Conservation (phyloP, 2,329 filamentous ascomycete genomes). For the Cryphonectria nitschkei region DNA sequence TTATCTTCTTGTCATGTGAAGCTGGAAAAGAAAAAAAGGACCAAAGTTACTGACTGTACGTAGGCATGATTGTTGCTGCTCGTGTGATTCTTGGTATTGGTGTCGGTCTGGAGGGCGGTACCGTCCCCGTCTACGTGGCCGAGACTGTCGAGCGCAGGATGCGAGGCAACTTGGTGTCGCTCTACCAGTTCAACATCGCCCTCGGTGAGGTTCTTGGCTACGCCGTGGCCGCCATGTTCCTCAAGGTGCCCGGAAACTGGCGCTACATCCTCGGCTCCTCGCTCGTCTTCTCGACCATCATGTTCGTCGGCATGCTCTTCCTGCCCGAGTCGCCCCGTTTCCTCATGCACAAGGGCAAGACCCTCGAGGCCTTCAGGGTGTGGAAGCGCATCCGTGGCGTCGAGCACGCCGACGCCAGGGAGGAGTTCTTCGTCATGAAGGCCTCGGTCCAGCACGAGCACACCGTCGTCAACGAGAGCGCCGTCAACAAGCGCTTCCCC, state of each 20-base stretch:
- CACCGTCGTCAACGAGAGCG: slow-evolving; percentile 52
- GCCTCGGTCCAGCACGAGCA: slow-evolving; percentile 62
- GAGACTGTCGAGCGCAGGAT: slow-evolving; percentile 70
- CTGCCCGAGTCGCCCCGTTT: slow-evolving; percentile 71
- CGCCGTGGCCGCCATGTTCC: slow-evolving; percentile 72
- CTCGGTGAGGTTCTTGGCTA: slow-evolving; percentile 76
- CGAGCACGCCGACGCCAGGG: slow-evolving; percentile 57
- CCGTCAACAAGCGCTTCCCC: slow-evolving; percentile 60
- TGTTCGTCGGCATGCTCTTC: slow-evolving; percentile 68
- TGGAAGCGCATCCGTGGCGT: slow-evolving; percentile 74
- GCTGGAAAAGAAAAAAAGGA: too few relatives aligned
- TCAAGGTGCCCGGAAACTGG: slow-evolving; percentile 72
- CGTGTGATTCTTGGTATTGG: slow-evolving; percentile 72
- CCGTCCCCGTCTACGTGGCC: slow-evolving; percentile 74
- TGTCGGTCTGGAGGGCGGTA: slow-evolving; percentile 74
- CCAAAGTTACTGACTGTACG: not conserved
- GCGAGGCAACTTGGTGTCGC: slow-evolving; percentile 72
- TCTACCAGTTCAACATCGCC: slow-evolving; percentile 78
- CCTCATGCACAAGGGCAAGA: slow-evolving; percentile 68
- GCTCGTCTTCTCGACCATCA: slow-evolving; percentile 68
- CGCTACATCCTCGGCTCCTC: slow-evolving; percentile 75
- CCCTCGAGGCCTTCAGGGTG: slow-evolving; percentile 65
- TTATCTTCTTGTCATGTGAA: too few relatives aligned
- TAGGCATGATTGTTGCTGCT: slow-evolving; percentile 68
- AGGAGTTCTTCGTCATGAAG: slow-evolving; percentile 76